Evolutionary conservation across 2,329 filamentous ascomycete genomes (phyloP), one percentile per base, ranked within the genome.

Genomic region (Fusarium piperis): DNA sequence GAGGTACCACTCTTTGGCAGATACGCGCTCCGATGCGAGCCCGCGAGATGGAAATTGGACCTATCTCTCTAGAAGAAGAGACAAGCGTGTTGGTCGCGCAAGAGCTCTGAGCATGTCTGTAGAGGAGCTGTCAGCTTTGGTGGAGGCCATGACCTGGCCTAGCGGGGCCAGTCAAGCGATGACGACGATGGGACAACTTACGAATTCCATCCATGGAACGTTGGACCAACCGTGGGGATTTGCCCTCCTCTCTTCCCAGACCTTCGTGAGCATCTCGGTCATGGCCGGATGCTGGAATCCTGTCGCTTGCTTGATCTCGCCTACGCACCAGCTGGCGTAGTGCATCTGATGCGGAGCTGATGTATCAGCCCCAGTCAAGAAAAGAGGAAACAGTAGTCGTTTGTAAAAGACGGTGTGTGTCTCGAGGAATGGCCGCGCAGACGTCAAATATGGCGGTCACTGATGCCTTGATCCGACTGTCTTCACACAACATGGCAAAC

Each of bases 201-300:
- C 77, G n/a, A 77, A 78, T 55, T 77, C 76, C 75, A 77, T 78
- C 76, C 75, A 77, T 1, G 74, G 74, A 12, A 78, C 46, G 8
- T 78, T 74, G 2, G 35, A 62, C 72, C 64, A 66, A 3, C 64
- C 73, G 1, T 57, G 58, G 4, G 63, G 55, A 15, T 74, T 73
- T 1, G 51, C 59, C 10, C 44, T 59, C 6, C 77, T 66, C 41
- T 67, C 72, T 5, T 75, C 73, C 72, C 76, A 77, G 3, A 78
- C 77, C 3, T 67, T 73, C 2, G 71, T 68, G 9, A 78, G 36
- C 0, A 77, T 18, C n/a, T 77, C 72, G 0, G 72, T 73, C 74
- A 78, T 77, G 1, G 73, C 76, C 0, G 64, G 58, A 33, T 77
- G 76, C 16, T 65, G 70, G 6, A 78, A 77, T 0, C 76, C 76